These are phyloP conservation scores for Aspergillus fructus DNA, from an alignment of 2,329 filamentous ascomycete species.

Conservation along the genomic window DNA sequence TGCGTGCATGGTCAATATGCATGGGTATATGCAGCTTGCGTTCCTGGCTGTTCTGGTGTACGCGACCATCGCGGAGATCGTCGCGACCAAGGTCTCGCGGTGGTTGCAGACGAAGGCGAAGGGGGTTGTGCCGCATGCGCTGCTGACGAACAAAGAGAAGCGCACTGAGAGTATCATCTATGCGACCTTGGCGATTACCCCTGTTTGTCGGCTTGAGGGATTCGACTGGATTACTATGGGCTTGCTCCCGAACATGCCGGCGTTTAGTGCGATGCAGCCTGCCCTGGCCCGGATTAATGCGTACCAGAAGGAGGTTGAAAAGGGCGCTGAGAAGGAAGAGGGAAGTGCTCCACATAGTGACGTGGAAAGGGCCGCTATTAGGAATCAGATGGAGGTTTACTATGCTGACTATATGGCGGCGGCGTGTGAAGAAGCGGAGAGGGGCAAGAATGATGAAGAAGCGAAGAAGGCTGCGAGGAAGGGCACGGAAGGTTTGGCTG, in stretches of 20 bases:
- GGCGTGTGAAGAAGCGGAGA: not conserved
- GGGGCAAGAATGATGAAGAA: not conserved
- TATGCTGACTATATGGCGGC: not conserved
- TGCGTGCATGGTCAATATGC: constrained; percentile 39
- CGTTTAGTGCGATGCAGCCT: constrained; percentile 24
- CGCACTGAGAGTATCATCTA: constrained; percentile 12
- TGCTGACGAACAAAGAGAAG: constrained; percentile 7
- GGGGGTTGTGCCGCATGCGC: constrained; percentile 5
- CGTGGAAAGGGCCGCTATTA: not conserved
- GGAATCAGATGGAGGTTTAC: not conserved
- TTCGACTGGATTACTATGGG: constrained; percentile 25
- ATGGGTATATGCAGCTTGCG: constrained; percentile 28
- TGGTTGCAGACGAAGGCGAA: constrained; percentile 22
- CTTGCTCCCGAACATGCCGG: constrained; percentile 19
- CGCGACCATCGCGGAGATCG: constrained; percentile 29
- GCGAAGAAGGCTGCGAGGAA: not conserved
- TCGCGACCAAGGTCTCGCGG: constrained; percentile 27
- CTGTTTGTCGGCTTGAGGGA: constrained; percentile 17
- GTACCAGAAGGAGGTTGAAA: constrained; percentile 14
- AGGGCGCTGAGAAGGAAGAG: not conserved
- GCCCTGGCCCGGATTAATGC: constrained; percentile 18
- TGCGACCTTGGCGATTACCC: constrained; percentile 20
- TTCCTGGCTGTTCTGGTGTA: constrained; percentile 30
- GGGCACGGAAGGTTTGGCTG: not conserved
- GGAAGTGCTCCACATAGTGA: not conserved